Base-by-base conservation (phyloP, 2,329 filamentous ascomycete species). In the Pseudogymnoascus sp. region DNA sequence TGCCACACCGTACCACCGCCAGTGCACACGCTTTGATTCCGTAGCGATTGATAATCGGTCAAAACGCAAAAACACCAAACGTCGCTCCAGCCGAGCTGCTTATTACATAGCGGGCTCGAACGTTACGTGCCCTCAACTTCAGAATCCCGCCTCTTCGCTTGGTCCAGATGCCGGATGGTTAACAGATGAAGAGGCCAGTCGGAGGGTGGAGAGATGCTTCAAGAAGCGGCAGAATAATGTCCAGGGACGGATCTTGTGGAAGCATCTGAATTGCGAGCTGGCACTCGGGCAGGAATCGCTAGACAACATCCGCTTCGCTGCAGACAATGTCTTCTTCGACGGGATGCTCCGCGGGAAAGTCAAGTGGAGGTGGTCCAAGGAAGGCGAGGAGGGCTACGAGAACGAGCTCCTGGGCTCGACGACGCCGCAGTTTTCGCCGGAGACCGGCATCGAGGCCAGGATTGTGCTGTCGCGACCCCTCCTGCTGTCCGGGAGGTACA, bases 261-360 rank as follows among this genome's bases (percentile, higher is more conserved):
- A 80, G 26, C 78, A 87, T 60, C 84, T 88, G 69, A 79, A 80
- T 6, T 73, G 74, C 5, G 73, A 76, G 4, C 76, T 77, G 19
- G 75, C 77, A 1, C 78, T 87, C 33, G 84, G 87, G 73, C 79
- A 86, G 67, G 76, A 79, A 12, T 82, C 83, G 3, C 77, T 88
- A 1, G 77, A 79, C 59, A 80, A 79, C 70, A 85, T 88, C 66
- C 84, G 88, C 70, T 81, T 79, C 10, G 81, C 84, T 7, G 81
- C 82, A 46, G 86, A 88, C 73, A 81, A 84, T 61, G 78, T 88
- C 46, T 88, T 88, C 75, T 88, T 88, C 72, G 75, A 77, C 61
- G 81, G 82, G 26, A 78, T 77, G 6, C 77, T 88, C 11, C 76
- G 78, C 31, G 78, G 80, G n/a, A 80, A 85, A 26, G 85, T 88